Evolutionary conservation across 1,284 basidiomycete species (phyloP).

Genomic region (Trametes pubescens): DNA sequence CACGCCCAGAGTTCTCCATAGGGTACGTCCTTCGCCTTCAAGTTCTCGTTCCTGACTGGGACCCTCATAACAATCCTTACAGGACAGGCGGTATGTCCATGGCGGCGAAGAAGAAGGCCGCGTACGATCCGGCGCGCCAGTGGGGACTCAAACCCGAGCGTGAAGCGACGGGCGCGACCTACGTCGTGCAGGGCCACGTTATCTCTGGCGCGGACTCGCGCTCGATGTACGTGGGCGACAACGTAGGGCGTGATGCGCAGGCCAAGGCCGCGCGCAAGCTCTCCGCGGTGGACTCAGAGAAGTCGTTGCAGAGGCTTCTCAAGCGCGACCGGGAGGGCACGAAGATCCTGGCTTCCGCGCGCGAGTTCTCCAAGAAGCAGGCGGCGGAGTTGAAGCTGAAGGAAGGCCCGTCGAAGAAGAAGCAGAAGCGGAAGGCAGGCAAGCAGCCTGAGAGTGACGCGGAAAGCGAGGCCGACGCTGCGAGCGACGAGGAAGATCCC

Average conservation of each 20-base stretch:
- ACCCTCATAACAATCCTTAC: constrained; percentile 13
- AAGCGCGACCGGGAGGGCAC: constrained; percentile 70
- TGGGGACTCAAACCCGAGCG: constrained; percentile 75
- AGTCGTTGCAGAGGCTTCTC: constrained; percentile 63
- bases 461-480: not conserved
- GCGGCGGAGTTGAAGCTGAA: constrained; percentile 35
- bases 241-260: constrained; percentile 77
- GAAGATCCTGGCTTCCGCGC: constrained; percentile 63
- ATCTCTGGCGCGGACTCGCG: constrained; percentile 55
- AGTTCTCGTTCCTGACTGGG: not conserved
- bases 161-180: constrained; percentile 65
- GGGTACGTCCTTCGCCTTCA: constrained; percentile 60
- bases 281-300: constrained; percentile 67
- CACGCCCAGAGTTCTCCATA: constrained; percentile 83
- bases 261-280: constrained; percentile 71
- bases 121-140: constrained; percentile 71
- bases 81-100: constrained; percentile 77
- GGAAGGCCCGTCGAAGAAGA: constrained; percentile 31
- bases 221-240: constrained; percentile 65
- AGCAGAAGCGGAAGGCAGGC: constrained; percentile 34
- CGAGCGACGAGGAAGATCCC: constrained; percentile 14
- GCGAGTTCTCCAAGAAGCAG: constrained; percentile 50
- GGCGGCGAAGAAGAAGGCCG: constrained; percentile 56
- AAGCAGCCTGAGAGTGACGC: constrained; percentile 36
- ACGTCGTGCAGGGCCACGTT: constrained; percentile 81